A percentile compares a stretch with the other conserved stretches of the same genome.
Evolutionary conservation across 2,329 filamentous ascomycete genomes (phyloP).

Genomic region (Beauveria pseudobassiana): DNA sequence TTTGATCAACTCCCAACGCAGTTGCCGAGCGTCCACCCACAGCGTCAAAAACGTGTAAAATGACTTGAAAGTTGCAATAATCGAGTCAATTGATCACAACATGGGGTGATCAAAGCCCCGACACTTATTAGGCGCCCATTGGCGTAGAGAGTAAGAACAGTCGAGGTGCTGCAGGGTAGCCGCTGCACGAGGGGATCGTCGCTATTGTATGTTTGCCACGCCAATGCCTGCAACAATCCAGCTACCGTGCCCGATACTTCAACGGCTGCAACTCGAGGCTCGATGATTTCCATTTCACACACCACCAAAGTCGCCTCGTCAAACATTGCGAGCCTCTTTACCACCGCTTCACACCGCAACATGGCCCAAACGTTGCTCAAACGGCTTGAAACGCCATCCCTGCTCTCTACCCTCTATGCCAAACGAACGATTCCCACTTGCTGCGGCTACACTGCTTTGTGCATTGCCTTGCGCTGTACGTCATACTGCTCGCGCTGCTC

Average conservation of each 20-base stretch:
- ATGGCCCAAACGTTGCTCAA: constrained; percentile 8
- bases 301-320: neutral
- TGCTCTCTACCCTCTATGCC: neutral
- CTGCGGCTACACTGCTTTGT: neutral
- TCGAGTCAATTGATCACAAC: no score
- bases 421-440: constrained; percentile 4
- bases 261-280: neutral
- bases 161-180: no score
- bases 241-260: neutral
- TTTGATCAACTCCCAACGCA: rapidly evolving
- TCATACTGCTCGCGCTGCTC: neutral
- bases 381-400: constrained; percentile 2
- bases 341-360: constrained; percentile 1
- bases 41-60: no score
- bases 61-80: no score
- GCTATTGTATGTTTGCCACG: no score
- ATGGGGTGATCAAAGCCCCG: no score
- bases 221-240: neutral
- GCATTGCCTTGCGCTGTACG: neutral
- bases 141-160: no score
- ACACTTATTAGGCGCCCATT: no score
- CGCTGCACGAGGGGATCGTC: no score
- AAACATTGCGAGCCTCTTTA: neutral
- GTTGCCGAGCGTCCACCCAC: no score
- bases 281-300: neutral